A percentile compares a stretch with the other conserved stretches of the same genome.
These are phyloP conservation scores for Aquilaria malaccensis DNA, from an alignment of 345 rosid species.

Conservation along the genomic window DNA sequence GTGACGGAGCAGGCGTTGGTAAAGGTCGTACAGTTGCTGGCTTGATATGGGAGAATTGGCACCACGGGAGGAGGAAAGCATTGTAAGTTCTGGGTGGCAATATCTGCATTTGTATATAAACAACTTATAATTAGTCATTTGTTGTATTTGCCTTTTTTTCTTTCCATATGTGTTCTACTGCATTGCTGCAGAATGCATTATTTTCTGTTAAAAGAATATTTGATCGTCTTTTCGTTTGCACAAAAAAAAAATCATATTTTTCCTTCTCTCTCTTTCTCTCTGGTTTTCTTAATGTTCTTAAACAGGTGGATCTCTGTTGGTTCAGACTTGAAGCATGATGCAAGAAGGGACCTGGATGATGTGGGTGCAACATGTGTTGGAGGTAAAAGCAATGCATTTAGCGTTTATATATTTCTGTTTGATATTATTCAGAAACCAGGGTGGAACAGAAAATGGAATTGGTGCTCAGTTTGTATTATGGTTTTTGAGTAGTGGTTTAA, in stretches of 20 bases:
- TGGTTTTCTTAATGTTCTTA: conserved; percentile 19
- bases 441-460: no score
- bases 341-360: conserved; percentile 98
- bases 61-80: conserved; percentile 68
- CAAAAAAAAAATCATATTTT: neutral
- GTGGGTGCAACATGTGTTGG: conserved; percentile 75
- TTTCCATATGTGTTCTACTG: conserved; percentile 5
- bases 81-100: conserved; percentile 51
- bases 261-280: conserved; percentile 7
- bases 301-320: conserved; percentile 97
- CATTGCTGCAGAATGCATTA: neutral
- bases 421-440: no score
- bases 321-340: conserved; percentile 91
- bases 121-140: neutral
- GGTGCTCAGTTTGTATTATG: no score
- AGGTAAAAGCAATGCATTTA: conserved; percentile 33
- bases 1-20: conserved; percentile 99
- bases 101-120: conserved; percentile 3
- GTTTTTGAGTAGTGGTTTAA: no score
- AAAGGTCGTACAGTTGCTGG: conserved; percentile 99
- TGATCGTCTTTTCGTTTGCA: conserved; percentile 3
- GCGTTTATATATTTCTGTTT: neutral
- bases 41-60: conserved; percentile 96
- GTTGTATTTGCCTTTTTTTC: neutral
- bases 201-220: neutral